Conservation (phyloP, 2,329 filamentous ascomycete species). For the Verticillium klebahnii region DNA sequence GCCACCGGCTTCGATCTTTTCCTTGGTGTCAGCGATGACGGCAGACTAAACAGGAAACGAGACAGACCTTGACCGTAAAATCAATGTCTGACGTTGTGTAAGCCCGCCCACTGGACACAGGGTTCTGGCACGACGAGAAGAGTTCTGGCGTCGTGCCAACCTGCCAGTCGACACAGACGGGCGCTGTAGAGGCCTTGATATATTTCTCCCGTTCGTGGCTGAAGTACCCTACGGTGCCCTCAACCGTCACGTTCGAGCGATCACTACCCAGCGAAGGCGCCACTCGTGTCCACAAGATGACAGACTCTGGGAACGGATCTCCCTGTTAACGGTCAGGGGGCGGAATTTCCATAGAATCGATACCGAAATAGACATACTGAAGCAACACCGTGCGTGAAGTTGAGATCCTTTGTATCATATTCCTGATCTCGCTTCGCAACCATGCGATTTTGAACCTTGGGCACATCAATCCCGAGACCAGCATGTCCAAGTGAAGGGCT, state of each 20-base stretch:
- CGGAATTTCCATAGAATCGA: background rate
- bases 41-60: too few species aligned
- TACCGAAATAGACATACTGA: constrained; percentile 15
- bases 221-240: constrained; percentile 37
- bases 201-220: constrained; percentile 43
- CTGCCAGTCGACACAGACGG: constrained; percentile 64
- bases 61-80: constrained; percentile 60
- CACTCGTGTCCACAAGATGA: constrained; percentile 49
- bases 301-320: constrained; percentile 49
- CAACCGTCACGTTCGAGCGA: constrained; percentile 37
- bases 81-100: constrained; percentile 72
- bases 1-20: constrained; percentile 52
- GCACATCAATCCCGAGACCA: constrained; percentile 57
- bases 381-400: constrained; percentile 60
- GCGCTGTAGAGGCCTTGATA: constrained; percentile 38
- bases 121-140: constrained; percentile 29
- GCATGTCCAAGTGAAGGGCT: constrained; percentile 62
- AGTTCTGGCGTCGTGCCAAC: constrained; percentile 30
- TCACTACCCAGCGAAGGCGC: constrained; percentile 41
- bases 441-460: constrained; percentile 50
- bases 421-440: constrained; percentile 30
- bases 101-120: constrained; percentile 52
- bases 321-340: constrained; percentile 16
- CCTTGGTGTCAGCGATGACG: background rate
- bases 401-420: constrained; percentile 40